Evolutionary conservation across 2,329 filamentous ascomycete species (phyloP), one percentile per base, ranked within the genome.

Genomic region (Aureobasidium sp.): DNA sequence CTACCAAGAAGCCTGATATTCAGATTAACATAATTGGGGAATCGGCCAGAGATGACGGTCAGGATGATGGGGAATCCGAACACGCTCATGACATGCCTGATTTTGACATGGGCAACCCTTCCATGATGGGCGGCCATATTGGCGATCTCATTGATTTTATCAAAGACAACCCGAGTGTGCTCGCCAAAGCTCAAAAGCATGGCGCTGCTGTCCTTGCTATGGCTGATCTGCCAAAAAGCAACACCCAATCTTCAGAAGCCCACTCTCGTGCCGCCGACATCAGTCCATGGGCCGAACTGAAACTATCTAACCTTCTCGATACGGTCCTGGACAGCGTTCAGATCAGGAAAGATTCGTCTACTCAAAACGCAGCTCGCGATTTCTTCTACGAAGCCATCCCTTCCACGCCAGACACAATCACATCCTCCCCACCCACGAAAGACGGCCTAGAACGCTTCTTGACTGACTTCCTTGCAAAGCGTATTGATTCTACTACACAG

Each of bases 251-350:
- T 30, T 39, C 57, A 2, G 44, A 36, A 11, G 32, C 48, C 11
- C 55, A 61, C 30, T 45, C 57, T 25, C 32, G 36, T 13, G 37
- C 57, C 3, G 30, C 34, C 1, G 34, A 30, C 10, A 21, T 37
- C 53, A 62, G 5, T 30, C 64, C 21, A 7, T 71, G 65, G 65
- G 69, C 72, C 30, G 70, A 71, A 36, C 67, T 68, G 13, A 66
- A 70, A 29, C 64, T 74, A 3, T 61, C 39, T 16, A 67, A 66
- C 27, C 57, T 73, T 21, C 63, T 74, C 16, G 69, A 72, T 30
- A 62, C 64, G 32, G 37, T 74, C 41, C 55, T 74, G 5, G 71
- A 74, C 58, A 70, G 71, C 7, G 64, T 66, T 6, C 62, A 61
- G 36, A 44, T 63, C 11, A 72, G 68, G 53, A 62, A 61, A 34